Conservation (phyloP, 2,329 filamentous ascomycete genomes). For the Pseudopyricularia cyperi region DNA sequence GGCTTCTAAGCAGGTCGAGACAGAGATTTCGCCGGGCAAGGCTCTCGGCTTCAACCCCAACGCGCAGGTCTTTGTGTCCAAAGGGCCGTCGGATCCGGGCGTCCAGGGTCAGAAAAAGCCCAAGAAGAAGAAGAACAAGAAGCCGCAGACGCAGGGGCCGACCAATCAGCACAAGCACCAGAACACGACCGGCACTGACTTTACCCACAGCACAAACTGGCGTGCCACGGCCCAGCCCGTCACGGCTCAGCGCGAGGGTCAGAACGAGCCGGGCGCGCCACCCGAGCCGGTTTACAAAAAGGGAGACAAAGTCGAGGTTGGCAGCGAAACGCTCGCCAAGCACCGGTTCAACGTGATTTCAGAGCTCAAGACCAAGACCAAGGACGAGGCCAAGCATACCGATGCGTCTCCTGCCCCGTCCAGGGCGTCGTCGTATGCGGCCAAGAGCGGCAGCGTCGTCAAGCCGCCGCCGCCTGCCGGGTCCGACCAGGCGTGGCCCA, state of each 20-base stretch:
- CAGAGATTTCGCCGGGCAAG: background rate
- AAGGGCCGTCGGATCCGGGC: background rate
- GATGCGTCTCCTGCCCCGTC: background rate
- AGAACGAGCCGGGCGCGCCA: too few species aligned
- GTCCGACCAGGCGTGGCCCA: background rate
- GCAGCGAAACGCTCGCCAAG: background rate
- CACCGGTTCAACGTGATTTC: background rate
- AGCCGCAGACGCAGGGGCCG: too few species aligned
- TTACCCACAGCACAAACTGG: background rate
- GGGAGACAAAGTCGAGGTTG: background rate
- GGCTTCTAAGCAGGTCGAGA: background rate
- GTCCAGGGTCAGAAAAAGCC: background rate
- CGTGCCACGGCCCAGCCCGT: background rate
- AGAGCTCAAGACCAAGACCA: background rate
- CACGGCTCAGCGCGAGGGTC: too few species aligned
- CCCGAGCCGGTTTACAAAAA: background rate
- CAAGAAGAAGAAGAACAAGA: background rate
- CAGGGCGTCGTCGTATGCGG: background rate
- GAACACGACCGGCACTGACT: background rate
- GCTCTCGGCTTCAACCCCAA: background rate
- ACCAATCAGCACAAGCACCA: background rate
- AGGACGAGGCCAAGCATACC: background rate
- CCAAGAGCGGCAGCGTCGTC: background rate
- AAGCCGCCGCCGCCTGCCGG: background rate
- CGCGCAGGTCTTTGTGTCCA: background rate